Evolutionary conservation across 1,284 basidiomycete genomes (phyloP).

Genomic region (Cerrena zonata): DNA sequence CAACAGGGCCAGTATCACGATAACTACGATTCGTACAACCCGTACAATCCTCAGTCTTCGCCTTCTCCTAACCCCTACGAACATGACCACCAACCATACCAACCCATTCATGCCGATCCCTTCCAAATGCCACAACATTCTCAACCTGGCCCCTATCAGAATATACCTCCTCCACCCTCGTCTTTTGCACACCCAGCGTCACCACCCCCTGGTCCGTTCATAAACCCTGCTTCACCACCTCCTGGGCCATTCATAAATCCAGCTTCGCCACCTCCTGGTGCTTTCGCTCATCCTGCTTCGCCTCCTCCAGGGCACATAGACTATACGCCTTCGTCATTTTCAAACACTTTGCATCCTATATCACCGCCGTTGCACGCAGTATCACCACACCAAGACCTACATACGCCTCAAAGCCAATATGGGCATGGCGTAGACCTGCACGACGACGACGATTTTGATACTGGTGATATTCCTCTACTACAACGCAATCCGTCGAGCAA

Average conservation of each 20-base stretch:
- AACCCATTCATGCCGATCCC: slow-evolving; percentile 27
- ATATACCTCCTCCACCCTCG: slow-evolving; percentile 11
- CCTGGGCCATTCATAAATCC: slow-evolving; percentile 18
- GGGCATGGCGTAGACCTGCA: slow-evolving; percentile 27
- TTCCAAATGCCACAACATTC: slow-evolving; percentile 19
- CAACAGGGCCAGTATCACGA: slow-evolving; percentile 26
- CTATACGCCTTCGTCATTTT: slow-evolving; percentile 9
- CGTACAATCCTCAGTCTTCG: slow-evolving; percentile 19
- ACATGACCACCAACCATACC: slow-evolving; percentile 28
- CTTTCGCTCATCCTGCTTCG: slow-evolving; percentile 11
- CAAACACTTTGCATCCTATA: slow-evolving; percentile 12
- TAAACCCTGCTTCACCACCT: slow-evolving; percentile 5
- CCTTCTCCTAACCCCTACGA: slow-evolving; percentile 30
- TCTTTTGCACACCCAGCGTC: slow-evolving; percentile 2
- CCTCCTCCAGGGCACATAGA: slow-evolving; percentile 11
- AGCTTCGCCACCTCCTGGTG: slow-evolving; percentile 16
- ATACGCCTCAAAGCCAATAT: slow-evolving; percentile 14
- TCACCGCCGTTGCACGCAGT: slow-evolving; percentile 12
- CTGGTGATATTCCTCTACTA: slow-evolving; percentile 63
- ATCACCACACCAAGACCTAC: slow-evolving; percentile 20
- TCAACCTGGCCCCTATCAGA: slow-evolving; percentile 10
- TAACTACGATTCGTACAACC: slow-evolving; percentile 24
- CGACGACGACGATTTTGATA: slow-evolving; percentile 37
- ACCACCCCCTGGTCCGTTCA: background rate
- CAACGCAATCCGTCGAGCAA: slow-evolving; percentile 32